Evolutionary conservation across 2,329 filamentous ascomycete species (phyloP).

Genomic region (Aspergillus transmontanensis): DNA sequence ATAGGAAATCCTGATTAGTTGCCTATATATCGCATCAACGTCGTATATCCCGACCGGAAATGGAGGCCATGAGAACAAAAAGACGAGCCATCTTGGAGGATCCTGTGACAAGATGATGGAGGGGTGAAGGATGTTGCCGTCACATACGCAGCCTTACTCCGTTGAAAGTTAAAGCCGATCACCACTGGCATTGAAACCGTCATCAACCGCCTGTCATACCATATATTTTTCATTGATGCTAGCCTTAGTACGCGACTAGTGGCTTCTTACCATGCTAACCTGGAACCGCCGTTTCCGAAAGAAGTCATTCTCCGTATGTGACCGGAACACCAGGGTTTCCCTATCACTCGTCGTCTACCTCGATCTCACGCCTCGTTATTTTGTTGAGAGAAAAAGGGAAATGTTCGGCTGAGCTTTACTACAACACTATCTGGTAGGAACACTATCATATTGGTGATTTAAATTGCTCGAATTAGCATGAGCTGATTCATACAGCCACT

Average conservation of each 20-base stretch:
- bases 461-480: neutral
- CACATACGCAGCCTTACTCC: neutral
- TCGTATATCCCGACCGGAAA: neutral
- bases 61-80: neutral
- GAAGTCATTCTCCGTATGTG: neutral
- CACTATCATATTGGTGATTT: neutral
- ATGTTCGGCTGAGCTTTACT: neutral
- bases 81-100: neutral
- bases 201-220: neutral
- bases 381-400: neutral
- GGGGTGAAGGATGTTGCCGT: constrained; percentile 1
- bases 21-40: neutral
- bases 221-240: neutral
- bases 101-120: neutral
- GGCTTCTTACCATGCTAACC: neutral
- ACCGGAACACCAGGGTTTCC: neutral
- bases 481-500: neutral
- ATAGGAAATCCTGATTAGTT: neutral
- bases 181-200: neutral
- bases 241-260: neutral
- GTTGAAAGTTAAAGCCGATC: constrained; percentile 4
- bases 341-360: constrained; percentile 1
- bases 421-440: neutral
- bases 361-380: neutral
- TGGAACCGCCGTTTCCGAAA: constrained; percentile 5